Evolutionary conservation across 768 basidiomycete species (phyloP), one percentile per base, ranked within the genome.

Genomic region (Trametes coccinea): DNA sequence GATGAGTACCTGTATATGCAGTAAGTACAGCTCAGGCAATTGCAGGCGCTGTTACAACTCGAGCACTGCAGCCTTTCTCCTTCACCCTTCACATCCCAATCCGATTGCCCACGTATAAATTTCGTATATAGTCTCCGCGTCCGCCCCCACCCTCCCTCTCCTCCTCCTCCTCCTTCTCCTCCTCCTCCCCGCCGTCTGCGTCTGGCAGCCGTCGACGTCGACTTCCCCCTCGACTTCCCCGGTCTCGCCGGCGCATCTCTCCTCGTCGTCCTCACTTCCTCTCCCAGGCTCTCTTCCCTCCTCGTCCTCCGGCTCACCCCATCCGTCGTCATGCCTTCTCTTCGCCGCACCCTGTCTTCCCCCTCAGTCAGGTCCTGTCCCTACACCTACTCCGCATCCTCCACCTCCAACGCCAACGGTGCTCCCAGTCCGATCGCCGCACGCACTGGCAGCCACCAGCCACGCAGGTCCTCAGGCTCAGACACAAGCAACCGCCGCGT

Each of bases 281-380:
- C 56, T 46, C 51, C 22, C 39, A 39, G 13, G 43, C n/a, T 51
- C 51, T 34, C 63, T 22, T 1, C 22, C 22, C 22, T 22, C 39
- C 48, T 45, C 49, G 54, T 47, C 61, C 17, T 31, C 51, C 68
- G 74, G 73, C 71, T 72, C 71, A 67, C 70, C 70, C 78, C 79
- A 50, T 39, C 39, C 55, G 77, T 80, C 81, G 80, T 78, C 72
- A 81, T 81, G 88, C 91, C 90, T 69, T 91, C 89, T 76, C 87
- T 92, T 68, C 90, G 90, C 77, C 88, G 90, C 69, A 84, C 88
- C 52, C 74, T 83, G 63, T 92, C 91, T 17, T 84, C 87, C 59
- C 86, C 88, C 45, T 75, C 81, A 22, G 88, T 88, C 68, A 84
- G 90, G 67, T 80, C 83, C 0, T 83, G 86, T 10, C 91, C 90